These are phyloP conservation scores for Mortierella sp. DNA, from an alignment of 371 early-diverging fungal species.

Conservation along the genomic window DNA sequence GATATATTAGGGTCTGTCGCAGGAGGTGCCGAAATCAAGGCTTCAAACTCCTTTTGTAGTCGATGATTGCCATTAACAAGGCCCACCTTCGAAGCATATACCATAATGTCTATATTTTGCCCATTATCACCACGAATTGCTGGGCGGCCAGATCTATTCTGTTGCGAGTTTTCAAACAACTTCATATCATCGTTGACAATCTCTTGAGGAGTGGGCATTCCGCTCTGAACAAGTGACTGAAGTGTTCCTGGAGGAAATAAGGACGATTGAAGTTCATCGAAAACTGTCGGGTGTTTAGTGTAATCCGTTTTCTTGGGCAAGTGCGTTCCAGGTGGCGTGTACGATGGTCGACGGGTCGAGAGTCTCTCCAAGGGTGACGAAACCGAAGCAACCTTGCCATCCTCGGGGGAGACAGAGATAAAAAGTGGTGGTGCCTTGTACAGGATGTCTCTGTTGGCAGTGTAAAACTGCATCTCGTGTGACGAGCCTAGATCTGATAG, in stretches of 20 bases:
- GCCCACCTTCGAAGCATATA: slow-evolving; percentile 20
- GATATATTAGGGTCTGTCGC: slow-evolving; percentile 50
- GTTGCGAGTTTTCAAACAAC: slow-evolving; percentile 23
- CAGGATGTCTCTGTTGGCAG: slow-evolving; percentile 42
- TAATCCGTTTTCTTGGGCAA: slow-evolving; percentile 41
- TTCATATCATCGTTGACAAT: slow-evolving; percentile 28
- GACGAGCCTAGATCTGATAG: background rate
- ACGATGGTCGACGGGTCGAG: slow-evolving; percentile 20
- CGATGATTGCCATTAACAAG: slow-evolving; percentile 33
- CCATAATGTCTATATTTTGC: slow-evolving; percentile 9
- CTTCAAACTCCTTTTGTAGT: slow-evolving; percentile 36
- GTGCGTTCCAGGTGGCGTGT: slow-evolving; percentile 10
- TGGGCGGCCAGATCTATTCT: background rate
- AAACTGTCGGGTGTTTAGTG: slow-evolving; percentile 42
- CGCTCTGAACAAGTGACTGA: slow-evolving; percentile 24
- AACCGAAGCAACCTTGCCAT: slow-evolving; percentile 2
- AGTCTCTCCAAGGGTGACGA: slow-evolving; percentile 14
- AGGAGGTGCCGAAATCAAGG: slow-evolving; percentile 41
- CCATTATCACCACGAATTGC: background rate
- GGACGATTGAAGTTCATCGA: slow-evolving; percentile 48
- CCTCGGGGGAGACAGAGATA: slow-evolving; percentile 15
- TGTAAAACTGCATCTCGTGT: slow-evolving; percentile 4
- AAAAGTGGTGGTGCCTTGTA: slow-evolving; percentile 43
- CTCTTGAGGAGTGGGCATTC: slow-evolving; percentile 40
- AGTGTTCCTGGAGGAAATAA: slow-evolving; percentile 45